phyloP scores from a whole-genome alignment of 805 yeast species.

The Cyberlindnera xishuangbannaensis region DNA sequence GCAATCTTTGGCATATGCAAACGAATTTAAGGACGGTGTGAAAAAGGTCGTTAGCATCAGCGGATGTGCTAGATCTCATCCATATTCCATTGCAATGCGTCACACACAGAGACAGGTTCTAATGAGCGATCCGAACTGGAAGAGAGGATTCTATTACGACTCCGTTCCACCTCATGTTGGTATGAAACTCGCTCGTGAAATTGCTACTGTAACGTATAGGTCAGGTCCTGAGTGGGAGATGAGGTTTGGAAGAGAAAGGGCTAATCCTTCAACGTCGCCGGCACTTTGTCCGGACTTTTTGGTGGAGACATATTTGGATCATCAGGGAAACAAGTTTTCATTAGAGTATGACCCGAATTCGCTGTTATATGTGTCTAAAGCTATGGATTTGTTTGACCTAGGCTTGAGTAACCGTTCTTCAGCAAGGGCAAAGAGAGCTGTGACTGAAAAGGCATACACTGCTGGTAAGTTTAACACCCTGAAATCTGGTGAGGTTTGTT shows the following conservation, averaged over 20 bases:
- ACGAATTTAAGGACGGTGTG: conserved; percentile 75
- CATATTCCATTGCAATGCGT: conserved; percentile 89
- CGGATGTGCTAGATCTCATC: conserved; percentile 93
- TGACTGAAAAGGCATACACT: conserved; percentile 26
- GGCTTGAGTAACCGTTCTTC: conserved; percentile 42
- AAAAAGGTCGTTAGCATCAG: conserved; percentile 72
- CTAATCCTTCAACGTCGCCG: conserved; percentile 72
- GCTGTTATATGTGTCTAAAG: conserved; percentile 79
- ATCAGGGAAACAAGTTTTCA: conserved; percentile 92
- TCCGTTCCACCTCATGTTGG: conserved; percentile 86
- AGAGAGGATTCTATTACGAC: conserved; percentile 80
- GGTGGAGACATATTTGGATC: conserved; percentile 89
- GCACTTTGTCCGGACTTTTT: conserved; percentile 91
- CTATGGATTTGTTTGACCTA: conserved; percentile 90
- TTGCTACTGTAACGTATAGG: conserved; percentile 89
- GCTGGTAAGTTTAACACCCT: conserved; percentile 17
- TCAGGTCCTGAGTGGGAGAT: conserved; percentile 98
- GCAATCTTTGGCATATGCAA: conserved; percentile 87
- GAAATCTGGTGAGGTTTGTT: conserved; percentile 25
- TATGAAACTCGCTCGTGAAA: conserved; percentile 89
- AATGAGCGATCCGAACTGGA: conserved; percentile 95
- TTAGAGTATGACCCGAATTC: conserved; percentile 89
- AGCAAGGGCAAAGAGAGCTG: conserved; percentile 42
- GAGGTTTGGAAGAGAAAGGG: conserved; percentile 82
- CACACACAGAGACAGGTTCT: conserved; percentile 89